These are phyloP conservation scores for Ascoidea asiatica DNA, from an alignment of 805 yeast species.

Conservation along the genomic window DNA sequence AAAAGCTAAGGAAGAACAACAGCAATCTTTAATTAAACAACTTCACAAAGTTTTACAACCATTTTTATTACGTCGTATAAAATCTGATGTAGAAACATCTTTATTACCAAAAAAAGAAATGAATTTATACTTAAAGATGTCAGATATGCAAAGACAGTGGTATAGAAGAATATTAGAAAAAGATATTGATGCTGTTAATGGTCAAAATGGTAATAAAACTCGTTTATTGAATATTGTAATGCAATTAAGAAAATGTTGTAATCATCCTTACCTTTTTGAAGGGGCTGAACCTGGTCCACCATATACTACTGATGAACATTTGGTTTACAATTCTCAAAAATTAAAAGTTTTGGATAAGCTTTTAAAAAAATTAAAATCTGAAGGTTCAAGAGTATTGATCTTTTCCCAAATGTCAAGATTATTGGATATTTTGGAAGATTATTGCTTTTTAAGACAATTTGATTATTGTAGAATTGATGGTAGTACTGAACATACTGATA, in stretches of 20 bases:
- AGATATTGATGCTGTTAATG: slow-evolving; percentile 93
- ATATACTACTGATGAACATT: slow-evolving; percentile 87
- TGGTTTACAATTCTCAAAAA: slow-evolving; percentile 81
- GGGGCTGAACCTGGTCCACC: slow-evolving; percentile 99
- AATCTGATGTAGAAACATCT: slow-evolving; percentile 86
- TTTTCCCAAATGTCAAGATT: slow-evolving; percentile 91
- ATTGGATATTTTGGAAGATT: slow-evolving; percentile 83
- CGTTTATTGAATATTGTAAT: slow-evolving; percentile 84
- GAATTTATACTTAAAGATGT: slow-evolving; percentile 86
- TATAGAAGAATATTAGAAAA: slow-evolving; percentile 78
- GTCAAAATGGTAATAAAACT: slow-evolving; percentile 89
- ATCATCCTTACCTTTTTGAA: slow-evolving; percentile 92
- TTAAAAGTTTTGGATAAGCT: slow-evolving; percentile 81
- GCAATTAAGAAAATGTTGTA: slow-evolving; percentile 94
- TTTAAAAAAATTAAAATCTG: slow-evolving; percentile 50
- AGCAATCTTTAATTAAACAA: slow-evolving; percentile 78
- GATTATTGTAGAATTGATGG: slow-evolving; percentile 92
- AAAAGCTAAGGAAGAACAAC: slow-evolving; percentile 37
- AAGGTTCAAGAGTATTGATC: slow-evolving; percentile 83
- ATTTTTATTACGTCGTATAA: slow-evolving; percentile 76
- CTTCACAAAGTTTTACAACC: slow-evolving; percentile 82
- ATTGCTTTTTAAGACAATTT: slow-evolving; percentile 72
- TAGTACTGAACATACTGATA: slow-evolving; percentile 82
- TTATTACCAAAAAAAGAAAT: slow-evolving; percentile 82
- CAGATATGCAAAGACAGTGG: slow-evolving; percentile 91